phyloP scores from a whole-genome alignment of 1,139 yeast species.

The Entelexis paramagnoliae region DNA sequence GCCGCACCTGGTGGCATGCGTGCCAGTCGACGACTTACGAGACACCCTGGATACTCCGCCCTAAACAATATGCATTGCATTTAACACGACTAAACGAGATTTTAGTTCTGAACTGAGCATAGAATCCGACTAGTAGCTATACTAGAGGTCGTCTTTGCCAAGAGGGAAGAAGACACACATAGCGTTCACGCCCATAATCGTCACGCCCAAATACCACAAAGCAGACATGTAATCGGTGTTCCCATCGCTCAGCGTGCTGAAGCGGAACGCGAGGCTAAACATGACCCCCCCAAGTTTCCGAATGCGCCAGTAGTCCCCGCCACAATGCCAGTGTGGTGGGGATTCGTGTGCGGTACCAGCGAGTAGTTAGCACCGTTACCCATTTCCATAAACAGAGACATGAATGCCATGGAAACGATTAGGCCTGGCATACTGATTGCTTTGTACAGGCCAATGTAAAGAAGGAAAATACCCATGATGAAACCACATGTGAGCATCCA shows the following conservation, averaged over 20 bases:
- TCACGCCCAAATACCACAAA: slow-evolving; percentile 31
- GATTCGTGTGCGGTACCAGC: slow-evolving; percentile 31
- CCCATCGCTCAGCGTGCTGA: slow-evolving; percentile 24
- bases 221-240: slow-evolving; percentile 26
- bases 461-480: slow-evolving; percentile 30
- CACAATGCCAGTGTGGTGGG: slow-evolving; percentile 32
- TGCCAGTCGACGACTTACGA: no score
- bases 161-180: slow-evolving; percentile 15
- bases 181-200: slow-evolving; percentile 25
- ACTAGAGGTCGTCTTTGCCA: background rate
- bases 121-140: no score
- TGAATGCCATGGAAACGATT: slow-evolving; percentile 28
- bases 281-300: slow-evolving; percentile 33
- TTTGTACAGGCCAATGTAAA: slow-evolving; percentile 30
- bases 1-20: no score
- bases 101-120: no score
- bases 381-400: slow-evolving; percentile 32
- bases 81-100: no score
- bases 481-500: slow-evolving; percentile 28
- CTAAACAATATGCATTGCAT: no score
- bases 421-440: slow-evolving; percentile 27
- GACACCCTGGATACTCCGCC: no score
- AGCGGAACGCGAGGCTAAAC: slow-evolving; percentile 32
- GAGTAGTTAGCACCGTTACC: slow-evolving; percentile 34
- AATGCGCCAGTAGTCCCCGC: slow-evolving; percentile 32